These are phyloP conservation scores for Daldinia childiae DNA, from an alignment of 495 filamentous ascomycete genomes.

Conservation along the genomic window DNA sequence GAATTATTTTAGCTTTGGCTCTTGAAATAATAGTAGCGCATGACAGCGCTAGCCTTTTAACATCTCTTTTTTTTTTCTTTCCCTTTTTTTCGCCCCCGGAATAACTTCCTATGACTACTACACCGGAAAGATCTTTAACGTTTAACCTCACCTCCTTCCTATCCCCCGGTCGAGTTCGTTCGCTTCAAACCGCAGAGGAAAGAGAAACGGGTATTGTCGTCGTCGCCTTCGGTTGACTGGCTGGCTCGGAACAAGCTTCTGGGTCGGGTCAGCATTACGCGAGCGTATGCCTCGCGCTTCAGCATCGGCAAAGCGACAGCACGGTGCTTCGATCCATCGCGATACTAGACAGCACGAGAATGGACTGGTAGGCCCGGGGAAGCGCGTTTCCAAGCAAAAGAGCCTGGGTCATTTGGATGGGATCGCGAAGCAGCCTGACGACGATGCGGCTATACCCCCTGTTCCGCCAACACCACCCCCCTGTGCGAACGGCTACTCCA, in stretches of 20 bases:
- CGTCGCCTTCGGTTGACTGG: slow-evolving; percentile 48
- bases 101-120: slow-evolving; percentile 40
- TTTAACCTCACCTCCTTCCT: slow-evolving; percentile 12
- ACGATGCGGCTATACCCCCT: slow-evolving; percentile 57
- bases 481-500: slow-evolving; percentile 50
- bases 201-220: slow-evolving; percentile 29
- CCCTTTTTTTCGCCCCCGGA: slow-evolving; percentile 19
- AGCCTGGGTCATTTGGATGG: slow-evolving; percentile 65
- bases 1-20: slow-evolving; percentile 6
- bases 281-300: slow-evolving; percentile 76
- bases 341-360: slow-evolving; percentile 83
- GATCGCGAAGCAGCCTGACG: slow-evolving; percentile 62
- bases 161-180: slow-evolving; percentile 10
- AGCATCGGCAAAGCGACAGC: slow-evolving; percentile 71
- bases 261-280: slow-evolving; percentile 55
- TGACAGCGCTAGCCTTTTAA: slow-evolving; percentile 21
- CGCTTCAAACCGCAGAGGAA: not conserved
- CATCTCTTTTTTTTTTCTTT: slow-evolving; percentile 7
- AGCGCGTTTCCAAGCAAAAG: slow-evolving; percentile 74
- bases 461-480: slow-evolving; percentile 50
- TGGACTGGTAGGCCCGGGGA: slow-evolving; percentile 84
- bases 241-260: slow-evolving; percentile 63
- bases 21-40: slow-evolving; percentile 19
- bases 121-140: slow-evolving; percentile 8
- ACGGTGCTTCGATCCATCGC: slow-evolving; percentile 70